A percentile compares a stretch with the other conserved stretches of the same genome.
Conservation (phyloP, 2,329 filamentous ascomycete genomes). For the Fusarium sp. region DNA sequence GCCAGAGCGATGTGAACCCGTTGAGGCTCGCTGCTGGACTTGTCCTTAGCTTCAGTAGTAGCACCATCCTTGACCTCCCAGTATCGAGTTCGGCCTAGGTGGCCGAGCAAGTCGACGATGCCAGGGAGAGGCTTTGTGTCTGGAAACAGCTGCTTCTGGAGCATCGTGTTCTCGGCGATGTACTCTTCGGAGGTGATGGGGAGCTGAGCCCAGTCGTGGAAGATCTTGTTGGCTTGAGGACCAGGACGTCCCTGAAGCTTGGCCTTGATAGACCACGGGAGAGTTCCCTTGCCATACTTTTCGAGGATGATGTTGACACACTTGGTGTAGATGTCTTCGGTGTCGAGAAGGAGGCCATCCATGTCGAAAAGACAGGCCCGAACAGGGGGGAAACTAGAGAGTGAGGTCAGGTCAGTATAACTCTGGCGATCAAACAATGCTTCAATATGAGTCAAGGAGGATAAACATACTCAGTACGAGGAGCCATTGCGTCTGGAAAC, state of each 20-base stretch:
- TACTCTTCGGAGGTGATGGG: slow-evolving; percentile 79
- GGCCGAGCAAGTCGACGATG: slow-evolving; percentile 71
- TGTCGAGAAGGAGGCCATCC: slow-evolving; percentile 95
- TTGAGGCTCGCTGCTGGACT: slow-evolving; percentile 38
- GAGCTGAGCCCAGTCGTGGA: slow-evolving; percentile 83
- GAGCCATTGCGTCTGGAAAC: slow-evolving; percentile 47
- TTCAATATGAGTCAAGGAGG: background rate
- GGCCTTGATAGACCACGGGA: slow-evolving; percentile 97
- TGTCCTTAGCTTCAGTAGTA: slow-evolving; percentile 28
- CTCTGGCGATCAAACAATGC: background rate
- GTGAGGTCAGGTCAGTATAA: slow-evolving; percentile 12
- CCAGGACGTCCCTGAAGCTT: slow-evolving; percentile 73
- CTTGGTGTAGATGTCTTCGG: slow-evolving; percentile 86
- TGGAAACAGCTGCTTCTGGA: slow-evolving; percentile 79
- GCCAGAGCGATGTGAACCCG: slow-evolving; percentile 84
- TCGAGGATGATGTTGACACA: slow-evolving; percentile 84
- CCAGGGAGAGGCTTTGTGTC: slow-evolving; percentile 80
- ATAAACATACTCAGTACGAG: slow-evolving; percentile 54
- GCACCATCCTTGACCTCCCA: slow-evolving; percentile 51
- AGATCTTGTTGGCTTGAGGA: slow-evolving; percentile 61
- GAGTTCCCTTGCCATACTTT: slow-evolving; percentile 73
- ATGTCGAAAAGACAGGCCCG: slow-evolving; percentile 97
- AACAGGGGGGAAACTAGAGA: slow-evolving; percentile 75
- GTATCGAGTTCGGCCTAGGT: slow-evolving; percentile 63
- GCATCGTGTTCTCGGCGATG: slow-evolving; percentile 60